These are phyloP conservation scores for Yamadazyma sp. DNA, from an alignment of 1,139 yeast species.

Conservation along the genomic window DNA sequence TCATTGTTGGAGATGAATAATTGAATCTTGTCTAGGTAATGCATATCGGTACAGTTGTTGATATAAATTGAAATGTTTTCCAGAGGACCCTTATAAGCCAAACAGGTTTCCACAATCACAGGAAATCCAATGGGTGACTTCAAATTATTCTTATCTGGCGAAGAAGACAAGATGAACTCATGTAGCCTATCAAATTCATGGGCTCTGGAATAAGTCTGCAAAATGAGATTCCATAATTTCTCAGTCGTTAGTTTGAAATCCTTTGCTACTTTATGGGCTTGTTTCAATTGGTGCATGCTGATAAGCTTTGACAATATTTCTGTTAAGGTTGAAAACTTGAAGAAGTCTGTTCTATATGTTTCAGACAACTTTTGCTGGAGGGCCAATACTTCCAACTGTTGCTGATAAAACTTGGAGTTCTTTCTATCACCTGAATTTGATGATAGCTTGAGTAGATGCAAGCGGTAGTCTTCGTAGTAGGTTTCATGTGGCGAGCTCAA, in stretches of 20 bases:
- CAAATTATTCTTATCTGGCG: constrained; percentile 23
- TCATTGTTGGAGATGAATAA: constrained; percentile 56
- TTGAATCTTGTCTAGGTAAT: constrained; percentile 44
- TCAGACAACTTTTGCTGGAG: constrained; percentile 54
- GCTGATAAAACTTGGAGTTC: constrained; percentile 36
- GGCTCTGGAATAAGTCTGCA: constrained; percentile 51
- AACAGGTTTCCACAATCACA: constrained; percentile 57
- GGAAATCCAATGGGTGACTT: constrained; percentile 76
- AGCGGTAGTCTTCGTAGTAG: constrained; percentile 27
- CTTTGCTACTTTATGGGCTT: constrained; percentile 55
- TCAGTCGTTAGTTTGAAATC: constrained; percentile 64
- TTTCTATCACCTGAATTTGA: constrained; percentile 22
- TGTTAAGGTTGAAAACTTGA: constrained; percentile 48
- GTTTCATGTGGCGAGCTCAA: constrained; percentile 4
- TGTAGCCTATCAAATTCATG: constrained; percentile 65
- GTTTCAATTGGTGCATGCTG: constrained; percentile 55
- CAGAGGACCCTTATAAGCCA: constrained; percentile 49
- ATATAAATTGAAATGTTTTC: constrained; percentile 39
- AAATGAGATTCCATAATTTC: constrained; percentile 62
- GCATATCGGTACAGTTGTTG: constrained; percentile 29
- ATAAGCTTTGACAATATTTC: constrained; percentile 58
- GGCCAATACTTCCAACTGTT: constrained; percentile 51
- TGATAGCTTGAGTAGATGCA: constrained; percentile 23
- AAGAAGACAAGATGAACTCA: constrained; percentile 37
- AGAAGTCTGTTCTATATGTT: constrained; percentile 57